phyloP scores from a whole-genome alignment of 179 eudicot genomes.

The Silene noctiflora region DNA sequence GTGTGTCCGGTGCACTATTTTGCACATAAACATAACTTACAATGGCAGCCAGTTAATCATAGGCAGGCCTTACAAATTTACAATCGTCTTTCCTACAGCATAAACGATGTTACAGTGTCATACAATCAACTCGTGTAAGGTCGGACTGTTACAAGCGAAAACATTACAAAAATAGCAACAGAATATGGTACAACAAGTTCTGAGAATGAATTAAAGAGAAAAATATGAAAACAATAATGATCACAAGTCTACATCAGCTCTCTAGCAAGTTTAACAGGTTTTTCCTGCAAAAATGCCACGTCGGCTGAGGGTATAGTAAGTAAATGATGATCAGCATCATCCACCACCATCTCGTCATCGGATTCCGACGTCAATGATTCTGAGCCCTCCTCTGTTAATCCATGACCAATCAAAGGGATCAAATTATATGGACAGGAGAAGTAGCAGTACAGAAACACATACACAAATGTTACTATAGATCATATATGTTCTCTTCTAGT shows the following conservation, averaged over 20 bases:
- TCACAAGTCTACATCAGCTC: conserved; percentile 35
- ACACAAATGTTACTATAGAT: no score
- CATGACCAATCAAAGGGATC: conserved; percentile 3
- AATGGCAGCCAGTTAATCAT: background rate
- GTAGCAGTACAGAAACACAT: no score
- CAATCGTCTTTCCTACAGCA: conserved; percentile 6
- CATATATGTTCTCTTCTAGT: no score
- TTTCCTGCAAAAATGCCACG: conserved; percentile 59
- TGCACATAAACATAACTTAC: background rate
- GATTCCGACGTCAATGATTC: conserved; percentile 31
- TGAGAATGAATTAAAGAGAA: background rate
- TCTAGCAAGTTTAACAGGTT: conserved; percentile 47
- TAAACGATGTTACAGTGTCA: conserved; percentile 16
- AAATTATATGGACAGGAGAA: background rate
- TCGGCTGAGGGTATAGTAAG: conserved; percentile 39
- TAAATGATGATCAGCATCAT: conserved; percentile 51
- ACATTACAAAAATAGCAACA: background rate
- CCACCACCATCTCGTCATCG: conserved; percentile 35
- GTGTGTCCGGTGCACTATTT: background rate
- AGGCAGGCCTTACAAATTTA: background rate
- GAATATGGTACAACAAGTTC: background rate
- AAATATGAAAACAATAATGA: background rate
- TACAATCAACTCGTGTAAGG: conserved; percentile 7
- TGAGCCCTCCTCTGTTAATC: conserved; percentile 38
- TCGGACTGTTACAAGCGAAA: conserved; percentile 12